A percentile compares a stretch with the other conserved stretches of the same genome.
Evolutionary conservation across 176 grass and related monocot genomes (phyloP).

Genomic region (Lolium perenne): DNA sequence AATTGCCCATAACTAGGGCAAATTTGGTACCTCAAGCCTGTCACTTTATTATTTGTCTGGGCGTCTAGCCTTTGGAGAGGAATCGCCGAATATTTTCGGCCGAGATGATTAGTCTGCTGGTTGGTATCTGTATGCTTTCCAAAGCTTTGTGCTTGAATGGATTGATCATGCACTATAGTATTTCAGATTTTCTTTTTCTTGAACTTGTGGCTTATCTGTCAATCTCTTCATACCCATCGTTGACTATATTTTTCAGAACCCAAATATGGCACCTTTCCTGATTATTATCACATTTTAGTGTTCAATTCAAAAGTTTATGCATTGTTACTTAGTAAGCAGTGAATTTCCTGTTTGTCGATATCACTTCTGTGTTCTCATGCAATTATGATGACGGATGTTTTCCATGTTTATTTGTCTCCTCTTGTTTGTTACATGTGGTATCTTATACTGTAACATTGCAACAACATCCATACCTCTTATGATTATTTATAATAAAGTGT

Average conservation of each 20-base stretch:
- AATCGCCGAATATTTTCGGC: not conserved
- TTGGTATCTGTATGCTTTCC: not conserved
- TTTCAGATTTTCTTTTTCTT: not conserved
- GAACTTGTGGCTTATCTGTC: not conserved
- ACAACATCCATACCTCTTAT: not conserved
- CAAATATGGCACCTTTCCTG: not conserved
- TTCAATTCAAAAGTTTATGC: not conserved
- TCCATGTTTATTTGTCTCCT: not conserved
- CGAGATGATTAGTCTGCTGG: not conserved
- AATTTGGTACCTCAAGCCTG: not conserved
- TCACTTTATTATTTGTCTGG: not conserved
- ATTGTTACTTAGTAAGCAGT: not conserved
- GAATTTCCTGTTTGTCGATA: not conserved
- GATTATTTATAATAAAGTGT: slow-evolving; percentile 5
- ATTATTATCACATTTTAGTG: not conserved
- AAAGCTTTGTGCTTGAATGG: not conserved
- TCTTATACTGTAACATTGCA: not conserved
- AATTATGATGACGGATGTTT: not conserved
- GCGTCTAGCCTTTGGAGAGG: not conserved
- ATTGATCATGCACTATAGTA: not conserved
- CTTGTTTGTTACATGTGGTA: not conserved
- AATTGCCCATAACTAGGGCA: not conserved
- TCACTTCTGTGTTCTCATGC: not conserved
- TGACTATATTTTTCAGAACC: not conserved
- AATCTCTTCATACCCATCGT: not conserved